A percentile compares a stretch with the other conserved stretches of the same genome.
Evolutionary conservation across 768 basidiomycete species (phyloP).

Genomic region (Termitomyces sp.): DNA sequence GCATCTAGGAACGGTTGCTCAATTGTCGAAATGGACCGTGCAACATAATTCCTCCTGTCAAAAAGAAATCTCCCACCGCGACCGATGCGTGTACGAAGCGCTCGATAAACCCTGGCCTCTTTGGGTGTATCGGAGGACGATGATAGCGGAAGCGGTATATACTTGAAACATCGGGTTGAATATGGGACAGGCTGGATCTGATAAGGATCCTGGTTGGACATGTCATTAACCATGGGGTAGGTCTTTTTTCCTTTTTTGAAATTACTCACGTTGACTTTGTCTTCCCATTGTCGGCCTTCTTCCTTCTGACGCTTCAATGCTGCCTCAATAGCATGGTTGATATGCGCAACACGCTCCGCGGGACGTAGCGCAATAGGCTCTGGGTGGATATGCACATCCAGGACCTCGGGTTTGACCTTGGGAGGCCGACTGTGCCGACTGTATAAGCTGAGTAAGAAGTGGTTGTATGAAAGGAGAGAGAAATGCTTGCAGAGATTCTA

Average conservation of each 20-base stretch:
- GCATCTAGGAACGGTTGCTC: background rate
- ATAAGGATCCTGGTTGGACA: conserved; percentile 52
- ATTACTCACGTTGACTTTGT: conserved; percentile 67
- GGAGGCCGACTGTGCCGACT: conserved; percentile 1
- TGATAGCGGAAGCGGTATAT: conserved; percentile 7
- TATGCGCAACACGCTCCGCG: conserved; percentile 55
- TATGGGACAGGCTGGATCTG: conserved; percentile 55
- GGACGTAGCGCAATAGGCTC: conserved; percentile 43
- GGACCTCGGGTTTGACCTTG: background rate
- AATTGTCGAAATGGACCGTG: conserved; percentile 12
- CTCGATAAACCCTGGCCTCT: conserved; percentile 26
- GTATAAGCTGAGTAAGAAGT: background rate
- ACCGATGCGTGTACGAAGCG: conserved; percentile 71
- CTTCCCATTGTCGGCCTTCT: conserved; percentile 78
- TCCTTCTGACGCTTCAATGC: conserved; percentile 61
- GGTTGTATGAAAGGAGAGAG: background rate
- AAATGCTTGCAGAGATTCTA: background rate
- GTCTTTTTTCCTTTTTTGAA: background rate
- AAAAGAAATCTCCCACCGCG: conserved; percentile 76
- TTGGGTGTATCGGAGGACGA: conserved; percentile 14
- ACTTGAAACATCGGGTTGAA: conserved; percentile 63
- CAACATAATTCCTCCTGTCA: conserved; percentile 55
- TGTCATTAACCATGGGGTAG: background rate
- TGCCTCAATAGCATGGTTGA: conserved; percentile 57
- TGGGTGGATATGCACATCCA: background rate